A percentile compares a stretch with the other conserved stretches of the same genome.
phyloP scores from a whole-genome alignment of 2,329 filamentous ascomycete species.

The Coleophoma crateriformis region DNA sequence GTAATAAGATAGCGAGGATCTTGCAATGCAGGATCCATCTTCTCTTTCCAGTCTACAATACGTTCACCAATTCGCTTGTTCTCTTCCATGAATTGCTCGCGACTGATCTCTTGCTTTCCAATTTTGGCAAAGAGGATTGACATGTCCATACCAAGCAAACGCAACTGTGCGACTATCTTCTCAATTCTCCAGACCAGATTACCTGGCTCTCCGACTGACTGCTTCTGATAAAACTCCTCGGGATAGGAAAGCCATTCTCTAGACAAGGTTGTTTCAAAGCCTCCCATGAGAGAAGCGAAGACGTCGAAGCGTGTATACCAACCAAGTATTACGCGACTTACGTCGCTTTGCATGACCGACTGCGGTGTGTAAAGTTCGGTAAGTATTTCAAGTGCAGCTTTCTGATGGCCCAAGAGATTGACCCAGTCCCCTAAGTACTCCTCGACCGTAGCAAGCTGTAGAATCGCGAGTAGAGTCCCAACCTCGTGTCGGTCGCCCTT shows the following conservation, averaged over 20 bases:
- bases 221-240: constrained; percentile 52
- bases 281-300: constrained; percentile 76
- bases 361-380: constrained; percentile 73
- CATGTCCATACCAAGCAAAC: constrained; percentile 75
- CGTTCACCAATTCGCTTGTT: constrained; percentile 46
- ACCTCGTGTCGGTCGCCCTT: constrained; percentile 66
- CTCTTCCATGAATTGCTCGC: constrained; percentile 59
- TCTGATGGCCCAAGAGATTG: constrained; percentile 87
- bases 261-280: constrained; percentile 66
- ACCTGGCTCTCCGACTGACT: constrained; percentile 52
- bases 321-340: constrained; percentile 68
- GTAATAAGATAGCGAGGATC: constrained; percentile 58
- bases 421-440: constrained; percentile 96
- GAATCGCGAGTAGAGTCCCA: constrained; percentile 75
- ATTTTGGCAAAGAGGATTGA: constrained; percentile 69
- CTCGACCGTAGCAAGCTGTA: constrained; percentile 93
- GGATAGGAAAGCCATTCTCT: constrained; percentile 65
- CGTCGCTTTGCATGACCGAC: constrained; percentile 63
- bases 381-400: constrained; percentile 78
- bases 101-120: constrained; percentile 55
- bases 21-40: constrained; percentile 56
- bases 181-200: constrained; percentile 63
- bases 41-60: constrained; percentile 44
- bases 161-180: constrained; percentile 57
- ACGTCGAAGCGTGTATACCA: constrained; percentile 93